These are phyloP conservation scores for Diaporthe aspalathi DNA, from an alignment of 2,329 filamentous ascomycete species.

Conservation along the genomic window DNA sequence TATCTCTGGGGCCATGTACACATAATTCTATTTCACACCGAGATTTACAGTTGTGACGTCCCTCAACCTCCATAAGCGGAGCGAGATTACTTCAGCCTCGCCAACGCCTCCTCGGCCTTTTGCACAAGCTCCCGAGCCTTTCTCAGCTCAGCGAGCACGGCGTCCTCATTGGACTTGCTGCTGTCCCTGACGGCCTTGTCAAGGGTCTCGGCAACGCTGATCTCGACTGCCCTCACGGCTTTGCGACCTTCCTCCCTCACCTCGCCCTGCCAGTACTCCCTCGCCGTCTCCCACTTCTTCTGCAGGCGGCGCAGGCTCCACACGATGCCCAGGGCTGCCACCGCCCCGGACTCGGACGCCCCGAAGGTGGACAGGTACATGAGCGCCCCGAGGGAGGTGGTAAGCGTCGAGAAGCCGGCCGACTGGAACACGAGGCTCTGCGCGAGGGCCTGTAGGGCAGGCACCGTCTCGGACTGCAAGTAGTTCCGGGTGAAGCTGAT, in stretches of 20 bases:
- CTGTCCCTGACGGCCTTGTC: constrained; percentile 45
- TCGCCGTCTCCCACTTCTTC: constrained; percentile 70
- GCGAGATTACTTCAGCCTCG: constrained; percentile 56
- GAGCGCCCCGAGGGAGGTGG: constrained; percentile 64
- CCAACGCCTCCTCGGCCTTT: constrained; percentile 62
- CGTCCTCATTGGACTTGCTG: constrained; percentile 41
- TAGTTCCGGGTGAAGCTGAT: constrained; percentile 78
- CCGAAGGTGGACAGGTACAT: constrained; percentile 68
- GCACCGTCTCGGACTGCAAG: constrained; percentile 74
- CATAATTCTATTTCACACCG: constrained; percentile 42
- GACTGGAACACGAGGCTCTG: constrained; percentile 82
- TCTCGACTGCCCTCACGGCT: constrained; percentile 67
- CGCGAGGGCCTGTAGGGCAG: constrained; percentile 77
- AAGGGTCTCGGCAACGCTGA: constrained; percentile 62
- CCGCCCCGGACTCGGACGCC: constrained; percentile 71
- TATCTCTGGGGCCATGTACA: constrained; percentile 18
- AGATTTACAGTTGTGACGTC: constrained; percentile 30
- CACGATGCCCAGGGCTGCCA: constrained; percentile 70
- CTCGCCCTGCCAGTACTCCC: constrained; percentile 72
- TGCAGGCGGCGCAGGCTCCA: constrained; percentile 71
- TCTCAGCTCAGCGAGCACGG: constrained; percentile 50
- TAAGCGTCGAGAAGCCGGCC: constrained; percentile 76
- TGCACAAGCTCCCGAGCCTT: constrained; percentile 58
- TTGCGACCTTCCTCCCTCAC: constrained; percentile 76
- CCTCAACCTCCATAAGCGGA: background rate